Evolutionary conservation across 805 yeast genomes (phyloP), one percentile per base, ranked within the genome.

Genomic region (Ogataea neopini): DNA sequence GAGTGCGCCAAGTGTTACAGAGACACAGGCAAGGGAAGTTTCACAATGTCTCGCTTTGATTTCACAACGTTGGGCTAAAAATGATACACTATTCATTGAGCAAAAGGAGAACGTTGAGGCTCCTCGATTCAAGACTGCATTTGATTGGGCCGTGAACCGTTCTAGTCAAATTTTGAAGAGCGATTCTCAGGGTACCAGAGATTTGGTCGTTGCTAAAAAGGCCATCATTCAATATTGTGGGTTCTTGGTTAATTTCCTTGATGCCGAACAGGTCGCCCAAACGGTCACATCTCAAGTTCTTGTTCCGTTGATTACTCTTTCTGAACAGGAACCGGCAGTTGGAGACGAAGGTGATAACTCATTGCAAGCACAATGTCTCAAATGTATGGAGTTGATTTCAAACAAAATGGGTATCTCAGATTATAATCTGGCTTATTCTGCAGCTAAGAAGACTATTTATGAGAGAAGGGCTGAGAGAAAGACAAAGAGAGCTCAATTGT

Each of bases 401-500:
- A 63, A 70, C 14, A 86, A 83, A 57, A 61, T 92, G 40, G 94
- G 96, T 8, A 78, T 83, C 7, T 75, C 90, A 0, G 82, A 75
- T 20, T 92, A 84, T 61, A 77, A 88, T 10, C 64, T 70, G 17
- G 67, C 79, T 1, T 85, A 83, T 60, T 70, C 86, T 1, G 70
- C 71, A 38, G 94, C 89, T n/a, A 80, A 81, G 61, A 80, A 76
- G 53, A 58, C 59, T 14, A 84, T 91, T 19, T 68, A 66, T 23
- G 70, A 71, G 29, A 79, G 88, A 64, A 79, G 97, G 59, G 76
- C 77, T 49, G 95, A 88, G 41, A 80, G 97, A 67, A 81, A 76
- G 61, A 77, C 86, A 0, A 84, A 83, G 61, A 75, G 90, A 48
- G 86, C 96, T 0, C 83, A 86, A 49, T 69, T 88, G 62, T 86